phyloP scores from a whole-genome alignment of 2,329 filamentous ascomycete genomes.

The Mycocentrospora acerina region DNA sequence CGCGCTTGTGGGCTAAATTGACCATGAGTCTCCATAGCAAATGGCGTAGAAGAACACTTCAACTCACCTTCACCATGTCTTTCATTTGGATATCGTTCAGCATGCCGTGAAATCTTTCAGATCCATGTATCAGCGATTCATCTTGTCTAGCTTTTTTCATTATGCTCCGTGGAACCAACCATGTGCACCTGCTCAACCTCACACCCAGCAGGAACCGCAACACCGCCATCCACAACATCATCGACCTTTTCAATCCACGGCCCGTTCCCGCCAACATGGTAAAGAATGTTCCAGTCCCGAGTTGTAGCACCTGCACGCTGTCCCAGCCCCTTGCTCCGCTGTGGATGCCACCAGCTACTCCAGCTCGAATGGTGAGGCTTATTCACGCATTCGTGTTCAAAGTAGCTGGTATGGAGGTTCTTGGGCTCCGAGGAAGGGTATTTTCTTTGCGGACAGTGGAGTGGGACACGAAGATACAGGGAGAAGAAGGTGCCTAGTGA shows the following conservation, averaged over 20 bases:
- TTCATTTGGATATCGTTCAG: constrained; percentile 58
- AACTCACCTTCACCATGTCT: constrained; percentile 53
- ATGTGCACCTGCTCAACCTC: constrained; percentile 60
- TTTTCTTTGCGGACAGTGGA: no score
- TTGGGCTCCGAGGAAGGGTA: neutral
- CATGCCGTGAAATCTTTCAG: constrained; percentile 57
- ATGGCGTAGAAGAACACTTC: neutral
- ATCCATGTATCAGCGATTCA: constrained; percentile 9
- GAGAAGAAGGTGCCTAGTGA: constrained; percentile 1
- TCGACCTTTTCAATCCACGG: constrained; percentile 56
- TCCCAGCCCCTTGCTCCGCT: constrained; percentile 14
- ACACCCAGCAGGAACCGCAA: constrained; percentile 52
- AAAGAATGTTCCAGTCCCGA: constrained; percentile 52
- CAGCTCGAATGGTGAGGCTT: constrained; percentile 39
- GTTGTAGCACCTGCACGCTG: constrained; percentile 30
- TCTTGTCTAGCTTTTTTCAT: neutral
- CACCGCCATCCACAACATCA: constrained; percentile 44
- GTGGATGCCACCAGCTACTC: constrained; percentile 39
- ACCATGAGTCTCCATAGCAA: constrained; percentile 10
- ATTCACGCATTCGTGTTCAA: constrained; percentile 25
- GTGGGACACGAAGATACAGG: constrained; percentile 5
- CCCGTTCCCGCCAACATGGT: constrained; percentile 58
- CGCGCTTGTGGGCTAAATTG: constrained; percentile 48
- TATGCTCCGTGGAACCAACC: constrained; percentile 37
- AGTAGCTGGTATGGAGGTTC: constrained; percentile 16